A percentile compares a stretch with the other conserved stretches of the same genome.
Evolutionary conservation across 108 stramenopile genomes (phyloP).

Genomic region (Craspedostauros australis): DNA sequence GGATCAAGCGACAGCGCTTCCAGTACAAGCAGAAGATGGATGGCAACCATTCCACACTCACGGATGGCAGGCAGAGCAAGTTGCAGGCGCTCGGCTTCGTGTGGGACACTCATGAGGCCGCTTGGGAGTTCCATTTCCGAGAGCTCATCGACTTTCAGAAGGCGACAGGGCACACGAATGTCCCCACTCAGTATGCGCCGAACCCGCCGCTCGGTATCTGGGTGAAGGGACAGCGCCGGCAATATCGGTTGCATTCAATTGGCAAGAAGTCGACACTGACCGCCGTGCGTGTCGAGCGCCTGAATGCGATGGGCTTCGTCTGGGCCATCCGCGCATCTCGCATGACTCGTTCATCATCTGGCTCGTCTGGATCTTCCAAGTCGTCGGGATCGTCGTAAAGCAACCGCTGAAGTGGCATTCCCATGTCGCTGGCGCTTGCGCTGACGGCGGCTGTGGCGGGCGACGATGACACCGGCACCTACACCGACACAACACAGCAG

Average conservation of each 20-base stretch:
- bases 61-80: background rate
- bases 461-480: too few relatives aligned
- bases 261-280: slow-evolving; percentile 13
- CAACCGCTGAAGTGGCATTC: too few relatives aligned
- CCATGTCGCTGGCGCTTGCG: too few relatives aligned
- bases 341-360: too few relatives aligned
- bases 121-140: slow-evolving; percentile 9
- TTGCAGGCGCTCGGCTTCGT: slow-evolving; percentile 14
- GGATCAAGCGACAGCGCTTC: slow-evolving; percentile 31
- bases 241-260: slow-evolving; percentile 25
- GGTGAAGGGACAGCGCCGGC: slow-evolving; percentile 51
- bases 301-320: slow-evolving; percentile 42
- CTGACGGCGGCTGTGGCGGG: too few relatives aligned
- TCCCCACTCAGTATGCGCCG: slow-evolving; percentile 39
- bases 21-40: slow-evolving; percentile 23
- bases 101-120: slow-evolving; percentile 12
- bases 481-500: too few relatives aligned
- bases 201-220: slow-evolving; percentile 46
- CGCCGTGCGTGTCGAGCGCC: slow-evolving; percentile 18
- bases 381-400: too few relatives aligned
- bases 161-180: too few relatives aligned
- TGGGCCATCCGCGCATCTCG: too few relatives aligned
- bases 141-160: too few relatives aligned
- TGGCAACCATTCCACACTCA: slow-evolving; percentile 6
- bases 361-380: too few relatives aligned